phyloP scores from a whole-genome alignment of 2,329 filamentous ascomycete genomes.

The Curvularia lunata region DNA sequence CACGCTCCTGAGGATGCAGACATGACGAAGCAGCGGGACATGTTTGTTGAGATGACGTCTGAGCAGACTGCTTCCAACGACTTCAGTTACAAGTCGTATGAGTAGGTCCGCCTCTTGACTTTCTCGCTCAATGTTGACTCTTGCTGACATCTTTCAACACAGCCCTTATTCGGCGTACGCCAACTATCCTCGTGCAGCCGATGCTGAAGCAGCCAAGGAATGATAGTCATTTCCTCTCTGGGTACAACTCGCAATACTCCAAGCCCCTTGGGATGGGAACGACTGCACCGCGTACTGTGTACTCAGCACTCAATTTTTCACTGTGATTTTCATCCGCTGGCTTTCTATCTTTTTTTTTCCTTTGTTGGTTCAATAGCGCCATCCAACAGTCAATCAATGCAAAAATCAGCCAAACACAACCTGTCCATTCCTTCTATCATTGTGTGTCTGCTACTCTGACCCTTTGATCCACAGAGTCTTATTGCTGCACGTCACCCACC shows the following conservation, averaged over 20 bases:
- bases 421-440: too few species aligned
- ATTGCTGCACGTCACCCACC: not conserved
- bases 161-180: constrained; percentile 3
- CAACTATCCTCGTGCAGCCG: not conserved
- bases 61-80: not conserved
- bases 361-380: not conserved
- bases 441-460: not conserved
- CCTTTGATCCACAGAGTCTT: not conserved
- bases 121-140: not conserved
- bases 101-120: not conserved
- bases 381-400: not conserved
- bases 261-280: not conserved
- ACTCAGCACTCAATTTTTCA: not conserved
- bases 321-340: not conserved
- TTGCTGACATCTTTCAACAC: not conserved
- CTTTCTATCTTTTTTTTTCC: not conserved
- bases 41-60: not conserved
- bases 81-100: not conserved
- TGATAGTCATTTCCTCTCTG: not conserved
- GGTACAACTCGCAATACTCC: not conserved
- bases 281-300: not conserved
- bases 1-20: not conserved
- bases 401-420: not conserved
- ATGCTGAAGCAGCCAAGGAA: not conserved
- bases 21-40: constrained; percentile 1